Evolutionary conservation across 1,139 yeast genomes (phyloP), one percentile per base, ranked within the genome.

Genomic region (Kurtzmaniella quercitrusa): DNA sequence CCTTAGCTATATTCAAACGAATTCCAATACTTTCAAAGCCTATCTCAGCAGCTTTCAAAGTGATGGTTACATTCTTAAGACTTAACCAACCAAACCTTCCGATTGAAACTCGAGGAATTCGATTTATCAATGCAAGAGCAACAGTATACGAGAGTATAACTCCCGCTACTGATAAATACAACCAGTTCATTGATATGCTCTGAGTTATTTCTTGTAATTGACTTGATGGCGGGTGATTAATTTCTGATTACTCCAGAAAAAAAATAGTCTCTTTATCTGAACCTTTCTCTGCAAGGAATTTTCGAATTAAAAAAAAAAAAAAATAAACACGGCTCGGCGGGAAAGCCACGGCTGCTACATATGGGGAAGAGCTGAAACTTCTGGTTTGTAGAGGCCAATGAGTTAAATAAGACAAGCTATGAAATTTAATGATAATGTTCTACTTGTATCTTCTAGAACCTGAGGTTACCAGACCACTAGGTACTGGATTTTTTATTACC

Each of bases 81-180:
- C 66, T 53, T 45, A 70, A 51, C 63, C 74, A 68, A 16, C 77
- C 75, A 16, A 72, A 43, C 8, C 64, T 59, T 45, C 59, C 61
- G 38, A 72, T 64, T 3, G 56, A 39, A 5, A 71, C 53, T 41
- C 58, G 60, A 3, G 76, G 76, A 11, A 70, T 53, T 36, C 48
- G 45, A 49, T 72, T 72, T 17, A 70, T 36, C 1, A 53, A 38
- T 2, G 54, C 21, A 5, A 68, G 47, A 6, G 50, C 15, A 3
- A 45, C 43, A 12, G 57, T 39, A 41, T 68, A 65, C 7, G 45
- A 47, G n/a, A 47, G 33, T 8, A 45, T 43, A 7, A 47, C 16
- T 3, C 33, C 21, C 6, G 42, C 48, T 16, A 50, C 15, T 15
- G 33, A 36, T 14, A 41, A 23, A 34, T 42, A 45, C 4, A 44